Base-by-base conservation (phyloP, 2,329 filamentous ascomycete genomes). In the Colletotrichum camelliae region DNA sequence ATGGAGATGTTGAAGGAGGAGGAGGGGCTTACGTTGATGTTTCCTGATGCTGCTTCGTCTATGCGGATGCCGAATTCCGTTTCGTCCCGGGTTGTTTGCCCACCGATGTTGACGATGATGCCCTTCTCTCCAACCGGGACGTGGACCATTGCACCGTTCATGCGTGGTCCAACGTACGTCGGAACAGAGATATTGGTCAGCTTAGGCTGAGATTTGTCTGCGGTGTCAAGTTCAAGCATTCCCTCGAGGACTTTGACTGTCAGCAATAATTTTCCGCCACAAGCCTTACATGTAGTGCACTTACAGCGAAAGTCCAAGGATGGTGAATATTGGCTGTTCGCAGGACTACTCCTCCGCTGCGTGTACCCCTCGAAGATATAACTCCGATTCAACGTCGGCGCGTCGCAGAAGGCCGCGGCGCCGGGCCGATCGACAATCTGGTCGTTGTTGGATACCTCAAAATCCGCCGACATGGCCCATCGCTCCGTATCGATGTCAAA, bases 71-170 rank as follows among this genome's bases (percentile, higher is more conserved):
- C 78, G 27, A 75, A 78, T 2, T 43, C 64, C 7, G 78, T 78
- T 2, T 67, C 48, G 29, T 78, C 66, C 1, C 68, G 48, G 7
- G 78, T 78, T 2, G 61, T 75, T 35, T 78, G 78, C 1, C 78
- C 78, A 4, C 77, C 78, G 33, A 78, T 39, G 31, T 75, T 71
- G 16, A 79, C 78, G 10, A 79, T 24, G 21, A 77, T 72, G 7
- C 78, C 78, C 21, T 71, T 68, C 0, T 75, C 66, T n/a, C 78
- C 78, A 8, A 78, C 70, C 2, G 78, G 77, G 8, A 79, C 67
- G 37, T 79, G 77, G 5, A 79, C 77, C 74, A 78, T 78, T 15
- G 76, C 78, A 27, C 78, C 78, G 35, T 78, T 78, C 78, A 79
- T 78, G 9, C 78, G 78, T 8, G 78, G 77, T 2, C 78, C 77